Conservation (phyloP, 345 rosid species). For the Bretschneidera sinensis region DNA sequence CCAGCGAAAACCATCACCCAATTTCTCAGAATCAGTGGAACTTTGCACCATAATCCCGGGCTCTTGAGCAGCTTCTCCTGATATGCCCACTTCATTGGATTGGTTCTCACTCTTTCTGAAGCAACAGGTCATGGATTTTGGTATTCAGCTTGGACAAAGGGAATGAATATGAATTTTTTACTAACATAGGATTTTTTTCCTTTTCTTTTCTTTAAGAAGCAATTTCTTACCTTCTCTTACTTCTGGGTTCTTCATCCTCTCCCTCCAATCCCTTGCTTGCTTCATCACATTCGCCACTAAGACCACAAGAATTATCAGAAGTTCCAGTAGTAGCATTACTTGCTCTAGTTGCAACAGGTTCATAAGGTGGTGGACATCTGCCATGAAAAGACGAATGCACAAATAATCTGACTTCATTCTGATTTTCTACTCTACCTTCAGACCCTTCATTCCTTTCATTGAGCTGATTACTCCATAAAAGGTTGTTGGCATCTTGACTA, state of each 20-base stretch:
- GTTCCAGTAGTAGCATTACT: slow-evolving; percentile 32
- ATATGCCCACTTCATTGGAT: slow-evolving; percentile 43
- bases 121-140: slow-evolving; percentile 1
- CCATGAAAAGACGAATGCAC: slow-evolving; percentile 22
- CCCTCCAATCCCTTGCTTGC: slow-evolving; percentile 46
- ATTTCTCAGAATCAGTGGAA: slow-evolving; percentile 61
- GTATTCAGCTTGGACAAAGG: neutral
- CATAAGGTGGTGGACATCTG: slow-evolving; percentile 22
- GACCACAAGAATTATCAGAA: slow-evolving; percentile 59
- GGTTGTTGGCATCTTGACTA: slow-evolving; percentile 29
- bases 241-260: slow-evolving; percentile 59
- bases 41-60: slow-evolving; percentile 33
- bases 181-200: too few species aligned
- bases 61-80: slow-evolving; percentile 36
- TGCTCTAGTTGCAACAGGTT: slow-evolving; percentile 27
- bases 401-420: slow-evolving; percentile 29
- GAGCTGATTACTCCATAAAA: slow-evolving; percentile 27
- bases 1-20: slow-evolving; percentile 96
- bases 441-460: slow-evolving; percentile 45
- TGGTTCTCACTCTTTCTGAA: slow-evolving; percentile 59
- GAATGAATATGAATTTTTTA: neutral
- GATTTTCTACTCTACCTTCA: slow-evolving; percentile 38
- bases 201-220: too few species aligned
- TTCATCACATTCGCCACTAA: slow-evolving; percentile 61
- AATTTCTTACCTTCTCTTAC: slow-evolving; percentile 62